Evolutionary conservation across 2,329 filamentous ascomycete genomes (phyloP).

Genomic region (Penicillium sp.): DNA sequence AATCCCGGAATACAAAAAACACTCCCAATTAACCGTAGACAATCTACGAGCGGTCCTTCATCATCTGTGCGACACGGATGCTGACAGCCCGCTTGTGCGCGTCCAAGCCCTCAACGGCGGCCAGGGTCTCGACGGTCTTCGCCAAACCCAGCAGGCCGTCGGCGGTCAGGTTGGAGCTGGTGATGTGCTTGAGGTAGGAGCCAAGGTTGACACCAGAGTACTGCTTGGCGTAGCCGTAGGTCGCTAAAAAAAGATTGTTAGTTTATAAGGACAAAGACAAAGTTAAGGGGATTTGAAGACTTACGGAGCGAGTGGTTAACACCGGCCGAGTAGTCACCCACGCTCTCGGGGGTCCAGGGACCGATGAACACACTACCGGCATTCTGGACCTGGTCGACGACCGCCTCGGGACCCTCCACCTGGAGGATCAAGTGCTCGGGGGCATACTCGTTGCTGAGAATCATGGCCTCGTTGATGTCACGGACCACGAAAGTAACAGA

Average conservation of each 20-base stretch:
- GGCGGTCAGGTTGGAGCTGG: conserved; percentile 85
- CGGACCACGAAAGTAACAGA: conserved; percentile 83
- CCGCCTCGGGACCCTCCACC: conserved; percentile 74
- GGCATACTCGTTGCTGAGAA: conserved; percentile 89
- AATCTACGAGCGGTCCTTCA: conserved; percentile 34
- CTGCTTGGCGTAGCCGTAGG: conserved; percentile 97
- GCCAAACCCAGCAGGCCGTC: conserved; percentile 87
- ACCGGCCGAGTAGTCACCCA: conserved; percentile 96
- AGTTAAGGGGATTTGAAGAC: conserved; percentile 47
- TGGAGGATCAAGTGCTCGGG: conserved; percentile 97
- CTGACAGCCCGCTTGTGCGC: conserved; percentile 81
- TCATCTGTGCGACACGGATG: conserved; percentile 62
- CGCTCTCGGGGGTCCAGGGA: conserved; percentile 95
- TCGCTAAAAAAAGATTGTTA: conserved; percentile 64
- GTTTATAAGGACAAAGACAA: conserved; percentile 10
- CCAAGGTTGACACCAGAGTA: conserved; percentile 97
- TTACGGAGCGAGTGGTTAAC: conserved; percentile 97
- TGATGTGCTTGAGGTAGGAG: conserved; percentile 98
- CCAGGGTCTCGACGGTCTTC: conserved; percentile 89
- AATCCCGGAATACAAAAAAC: conserved; percentile 10
- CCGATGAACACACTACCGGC: conserved; percentile 96
- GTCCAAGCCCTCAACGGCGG: conserved; percentile 91
- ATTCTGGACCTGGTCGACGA: conserved; percentile 83
- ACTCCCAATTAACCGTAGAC: background rate
- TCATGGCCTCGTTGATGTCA: conserved; percentile 74